Conservation (phyloP, 2,329 filamentous ascomycete species). For the Colletotrichum musae region DNA sequence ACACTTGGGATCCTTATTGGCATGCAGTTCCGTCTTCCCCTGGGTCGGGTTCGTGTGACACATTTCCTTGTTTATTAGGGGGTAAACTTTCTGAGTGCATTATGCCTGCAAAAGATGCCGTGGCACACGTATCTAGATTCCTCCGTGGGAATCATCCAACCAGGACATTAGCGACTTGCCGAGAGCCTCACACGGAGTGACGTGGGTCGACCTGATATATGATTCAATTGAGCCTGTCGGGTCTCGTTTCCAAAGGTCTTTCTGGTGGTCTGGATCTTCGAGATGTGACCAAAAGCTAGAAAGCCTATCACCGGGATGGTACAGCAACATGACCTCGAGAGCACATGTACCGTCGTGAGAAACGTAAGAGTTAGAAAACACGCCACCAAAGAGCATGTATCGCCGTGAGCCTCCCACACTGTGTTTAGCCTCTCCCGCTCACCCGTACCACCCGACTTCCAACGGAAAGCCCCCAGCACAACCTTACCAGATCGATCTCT, state of each 20-base stretch:
- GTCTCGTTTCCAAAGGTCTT: neutral
- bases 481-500: neutral
- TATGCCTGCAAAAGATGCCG: neutral
- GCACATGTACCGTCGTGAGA: too few relatives aligned
- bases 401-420: neutral
- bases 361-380: neutral
- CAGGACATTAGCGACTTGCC: neutral
- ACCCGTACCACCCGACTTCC: neutral
- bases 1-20: neutral
- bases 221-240: neutral
- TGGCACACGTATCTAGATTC: conserved; percentile 19
- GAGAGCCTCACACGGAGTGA: conserved; percentile 14
- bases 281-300: conserved; percentile 2
- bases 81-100: neutral
- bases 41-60: neutral
- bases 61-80: neutral
- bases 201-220: neutral
- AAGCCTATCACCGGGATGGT: neutral
- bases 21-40: neutral
- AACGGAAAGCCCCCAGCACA: neutral
- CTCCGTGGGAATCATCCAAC: conserved; percentile 3
- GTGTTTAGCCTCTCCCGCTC: neutral
- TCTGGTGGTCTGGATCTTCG: neutral
- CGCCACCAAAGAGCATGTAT: neutral
- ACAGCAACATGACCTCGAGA: neutral